Evolutionary conservation across 2,329 filamentous ascomycete species (phyloP), one percentile per base, ranked within the genome.

Genomic region (Fusarium poae): DNA sequence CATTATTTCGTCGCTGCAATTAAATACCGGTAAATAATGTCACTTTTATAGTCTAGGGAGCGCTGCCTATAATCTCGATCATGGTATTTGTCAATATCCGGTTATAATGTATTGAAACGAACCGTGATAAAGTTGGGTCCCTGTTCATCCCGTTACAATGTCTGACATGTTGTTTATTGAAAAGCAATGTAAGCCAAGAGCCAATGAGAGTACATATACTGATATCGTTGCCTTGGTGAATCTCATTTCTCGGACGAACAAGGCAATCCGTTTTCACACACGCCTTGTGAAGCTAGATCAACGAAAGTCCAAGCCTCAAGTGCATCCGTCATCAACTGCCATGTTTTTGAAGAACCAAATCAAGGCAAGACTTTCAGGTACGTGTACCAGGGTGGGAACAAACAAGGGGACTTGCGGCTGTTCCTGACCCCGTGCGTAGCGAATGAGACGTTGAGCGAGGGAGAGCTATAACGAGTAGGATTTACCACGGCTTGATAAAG

Each of bases 321-420:
- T 55, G 64, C 68, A 63, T 62, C 72, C 68, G 72, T 72, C 70
- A 71, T 72, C 66, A 70, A 53, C 63, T 70, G 62, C 57, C 50
- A 48, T 49, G 42, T 51, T 66, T 61, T 59, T 39, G 49, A 27
- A 52, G 23, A 63, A 29, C 48, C 54, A 35, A 59, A 67, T 39
- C 42, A 56, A 56, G 46, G 37, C 50, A 62, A 42, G 57, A 62
- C 57, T 48, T 62, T 62, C 57, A 51, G 67, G 42, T 46, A 56
- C 53, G 42, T 42, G 49, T 53, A 49, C 43, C 45, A 49, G 61
- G 64, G 67, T 63, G 64, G 42, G 42, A 45, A 65, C 51, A 43
- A 49, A 66, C 58, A 55, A 49, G 43, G 58, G 57, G 55, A 52
- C 62, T 44, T 32, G 57, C 56, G 67, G 56, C 56, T 65, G 52